Conservation (phyloP, 2,329 filamentous ascomycete genomes). For the Hypomyces perniciosus region DNA sequence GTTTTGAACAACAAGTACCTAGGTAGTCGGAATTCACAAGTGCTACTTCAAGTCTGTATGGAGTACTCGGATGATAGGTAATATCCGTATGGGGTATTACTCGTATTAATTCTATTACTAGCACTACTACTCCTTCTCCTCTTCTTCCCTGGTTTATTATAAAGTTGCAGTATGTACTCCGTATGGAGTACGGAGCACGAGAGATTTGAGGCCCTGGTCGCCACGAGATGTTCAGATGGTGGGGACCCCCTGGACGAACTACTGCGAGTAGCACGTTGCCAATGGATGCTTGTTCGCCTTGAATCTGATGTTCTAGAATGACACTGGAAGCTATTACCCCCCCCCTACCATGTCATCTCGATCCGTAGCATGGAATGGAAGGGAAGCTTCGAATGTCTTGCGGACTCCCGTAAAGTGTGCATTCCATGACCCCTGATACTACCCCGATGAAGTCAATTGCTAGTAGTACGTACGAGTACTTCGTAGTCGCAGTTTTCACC, state of each 20-base stretch:
- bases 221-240: not conserved
- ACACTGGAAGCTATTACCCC: constrained; percentile 4
- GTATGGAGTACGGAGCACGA: not conserved
- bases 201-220: not conserved
- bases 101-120: too few relatives aligned
- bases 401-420: not conserved
- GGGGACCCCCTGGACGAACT: constrained; percentile 9
- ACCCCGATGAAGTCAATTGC: not conserved
- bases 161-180: too few relatives aligned
- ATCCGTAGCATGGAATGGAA: not conserved
- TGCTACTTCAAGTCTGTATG: too few relatives aligned
- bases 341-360: not conserved
- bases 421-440: not conserved
- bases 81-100: too few relatives aligned
- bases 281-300: constrained; percentile 1
- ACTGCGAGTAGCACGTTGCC: constrained; percentile 14
- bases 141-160: too few relatives aligned
- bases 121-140: too few relatives aligned
- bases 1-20: too few relatives aligned
- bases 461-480: not conserved
- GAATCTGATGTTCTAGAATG: constrained; percentile 12
- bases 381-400: not conserved
- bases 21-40: too few relatives aligned
- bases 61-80: too few relatives aligned
- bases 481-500: too few relatives aligned